These are phyloP conservation scores for Alternaria panax DNA, from an alignment of 2,329 filamentous ascomycete species.

Conservation along the genomic window DNA sequence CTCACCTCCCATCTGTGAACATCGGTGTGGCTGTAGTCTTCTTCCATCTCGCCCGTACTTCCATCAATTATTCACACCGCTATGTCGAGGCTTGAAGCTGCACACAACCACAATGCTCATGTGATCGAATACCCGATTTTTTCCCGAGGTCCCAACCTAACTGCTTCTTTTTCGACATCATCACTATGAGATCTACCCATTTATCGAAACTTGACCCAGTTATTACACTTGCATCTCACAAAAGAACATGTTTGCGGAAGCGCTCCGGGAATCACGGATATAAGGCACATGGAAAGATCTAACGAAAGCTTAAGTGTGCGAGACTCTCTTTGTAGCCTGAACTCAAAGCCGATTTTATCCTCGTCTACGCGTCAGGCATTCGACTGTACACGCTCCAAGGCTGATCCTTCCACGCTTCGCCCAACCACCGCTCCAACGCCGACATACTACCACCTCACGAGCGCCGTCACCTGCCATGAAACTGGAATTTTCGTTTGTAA, in stretches of 20 bases:
- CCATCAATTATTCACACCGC: neutral
- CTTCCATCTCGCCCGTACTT: neutral
- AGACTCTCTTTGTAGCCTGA: neutral
- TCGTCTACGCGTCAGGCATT: neutral
- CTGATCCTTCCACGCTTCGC: neutral
- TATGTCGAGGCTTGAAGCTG: neutral
- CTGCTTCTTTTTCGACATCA: neutral
- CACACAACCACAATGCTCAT: neutral
- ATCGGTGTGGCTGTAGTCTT: neutral
- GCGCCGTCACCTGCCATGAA: neutral
- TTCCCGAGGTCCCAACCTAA: neutral
- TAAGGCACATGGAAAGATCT: neutral
- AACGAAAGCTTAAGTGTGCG: neutral
- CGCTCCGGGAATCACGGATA: neutral
- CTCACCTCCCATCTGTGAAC: neutral
- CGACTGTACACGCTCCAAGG: neutral
- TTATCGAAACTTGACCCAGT: neutral
- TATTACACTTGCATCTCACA: neutral
- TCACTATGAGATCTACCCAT: neutral
- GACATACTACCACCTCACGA: neutral
- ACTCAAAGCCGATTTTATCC: neutral
- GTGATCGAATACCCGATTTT: neutral
- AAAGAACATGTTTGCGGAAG: neutral
- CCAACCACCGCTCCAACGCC: neutral
- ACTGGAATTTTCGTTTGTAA: neutral